Percentiles rank a stretch among this genome's conserved stretches.
phyloP scores from a whole-genome alignment of 148 eudicot species.

The Linanthus parryae region DNA sequence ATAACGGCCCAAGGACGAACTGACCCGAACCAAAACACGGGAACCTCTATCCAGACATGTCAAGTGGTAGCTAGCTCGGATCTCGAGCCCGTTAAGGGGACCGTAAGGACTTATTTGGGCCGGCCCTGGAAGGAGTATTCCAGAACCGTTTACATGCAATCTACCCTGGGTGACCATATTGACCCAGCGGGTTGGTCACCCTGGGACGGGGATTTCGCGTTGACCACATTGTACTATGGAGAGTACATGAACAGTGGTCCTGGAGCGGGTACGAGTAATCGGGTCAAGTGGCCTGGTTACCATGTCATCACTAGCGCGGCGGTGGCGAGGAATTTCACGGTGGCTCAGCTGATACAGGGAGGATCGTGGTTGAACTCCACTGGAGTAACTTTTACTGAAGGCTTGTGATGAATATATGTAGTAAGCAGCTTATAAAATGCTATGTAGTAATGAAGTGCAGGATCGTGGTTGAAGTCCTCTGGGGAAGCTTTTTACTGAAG shows the following conservation, averaged over 20 bases:
- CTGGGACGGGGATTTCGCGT: conserved; percentile 17
- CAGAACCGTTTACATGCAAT: conserved; percentile 28
- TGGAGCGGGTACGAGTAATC: conserved; percentile 25
- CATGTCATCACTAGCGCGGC: conserved; percentile 21
- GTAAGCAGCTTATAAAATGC: too few species aligned
- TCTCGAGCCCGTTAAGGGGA: conserved; percentile 13
- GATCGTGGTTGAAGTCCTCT: too few species aligned
- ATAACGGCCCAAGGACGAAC: conserved; percentile 31
- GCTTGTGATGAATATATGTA: too few species aligned
- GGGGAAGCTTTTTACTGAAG: too few species aligned
- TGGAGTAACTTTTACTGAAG: conserved; percentile 28
- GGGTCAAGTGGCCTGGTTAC: conserved; percentile 32
- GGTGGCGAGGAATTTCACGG: conserved; percentile 28
- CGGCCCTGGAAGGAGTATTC: conserved; percentile 34
- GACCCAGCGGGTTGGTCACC: conserved; percentile 27
- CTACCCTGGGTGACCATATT: conserved; percentile 18
- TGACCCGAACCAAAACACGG: conserved; percentile 29
- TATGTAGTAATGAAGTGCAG: too few species aligned
- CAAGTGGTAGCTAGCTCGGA: conserved; percentile 19
- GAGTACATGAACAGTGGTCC: conserved; percentile 32
- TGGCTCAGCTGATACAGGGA: conserved; percentile 26
- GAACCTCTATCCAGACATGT: conserved; percentile 27
- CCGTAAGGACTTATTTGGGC: conserved; percentile 21
- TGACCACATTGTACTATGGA: conserved; percentile 30
- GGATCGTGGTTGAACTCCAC: conserved; percentile 27